Evolutionary conservation across 1,284 basidiomycete genomes (phyloP), one percentile per base, ranked within the genome.

Genomic region (Porodaedalea pini): DNA sequence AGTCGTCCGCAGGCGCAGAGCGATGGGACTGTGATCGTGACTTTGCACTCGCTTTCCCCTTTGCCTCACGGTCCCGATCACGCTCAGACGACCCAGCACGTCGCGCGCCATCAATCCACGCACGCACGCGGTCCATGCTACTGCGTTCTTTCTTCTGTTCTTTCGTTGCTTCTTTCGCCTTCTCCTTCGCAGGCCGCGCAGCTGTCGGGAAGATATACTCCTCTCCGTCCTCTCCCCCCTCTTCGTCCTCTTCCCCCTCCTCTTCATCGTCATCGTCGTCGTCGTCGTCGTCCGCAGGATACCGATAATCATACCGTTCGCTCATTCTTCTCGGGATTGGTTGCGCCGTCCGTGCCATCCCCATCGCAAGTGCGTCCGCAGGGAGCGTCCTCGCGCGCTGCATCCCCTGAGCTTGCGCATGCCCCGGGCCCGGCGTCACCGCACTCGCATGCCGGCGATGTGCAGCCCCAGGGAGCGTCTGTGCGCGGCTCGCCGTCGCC

Each of bases 311-410:
- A 34, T 54, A 54, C 29, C 39, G 51, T 10, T 47, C 45, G 17
- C 51, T 32, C 29, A 17, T 31, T 13, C 27, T 31, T 11, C 39
- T 19, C 17, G 27, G 40, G 34, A 25, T 10, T n/a, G n/a, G n/a
- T 17, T n/a, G 39, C n/a, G 23, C 51, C 8, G 13, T 11, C 15
- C n/a, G 27, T 13, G 10, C 21, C n/a, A 19, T 7, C 2, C 10
- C 40, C 17, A 4, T 13, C 17, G n/a, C 31, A 36, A 23, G 29
- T 29, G 17, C 25, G 6, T 56, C 49, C 6, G 25, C 52, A 8
- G 57, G 57, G 25, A 58, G 13, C 15, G 57, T 58, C 23, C 49
- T 51, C 13, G 57, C 54, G 4, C 57, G 51, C n/a, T 58, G 57
- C 29, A 58, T 51, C 5, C 17, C 51, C 17, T 41, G 51, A 2